Base-by-base conservation (phyloP, 1,284 basidiomycete genomes). In the Trametes pubescens region DNA sequence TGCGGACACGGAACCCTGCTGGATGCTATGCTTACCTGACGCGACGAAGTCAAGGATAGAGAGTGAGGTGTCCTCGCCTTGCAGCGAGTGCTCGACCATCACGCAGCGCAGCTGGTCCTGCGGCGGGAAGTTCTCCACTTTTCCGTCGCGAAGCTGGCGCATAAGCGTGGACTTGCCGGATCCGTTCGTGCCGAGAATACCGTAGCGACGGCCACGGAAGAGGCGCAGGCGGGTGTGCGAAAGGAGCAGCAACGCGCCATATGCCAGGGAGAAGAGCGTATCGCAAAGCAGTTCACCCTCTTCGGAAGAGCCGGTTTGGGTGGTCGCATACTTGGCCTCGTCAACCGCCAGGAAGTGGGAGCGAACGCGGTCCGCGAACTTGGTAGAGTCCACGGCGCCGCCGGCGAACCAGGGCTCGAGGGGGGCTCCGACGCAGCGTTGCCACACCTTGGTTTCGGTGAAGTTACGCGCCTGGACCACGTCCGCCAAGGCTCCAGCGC, bases 121-220 rank as follows among this genome's bases (percentile, higher is more conserved):
- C 13, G 93, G 85, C n/a, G 96, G 96, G 80, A 97, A 98, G 74
- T 96, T 96, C 79, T 98, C 96, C 44, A 96, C 95, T 80, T 98
- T 98, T 62, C 93, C 92, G 73, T 97, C 95, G 52, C 93, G 88
- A 72, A 99, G 89, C 72, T 98, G 96, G 74, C 97, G 94, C 89
- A 99, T 92, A 60, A 99, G 85, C 1, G 98, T 99, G 51, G 93
- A 95, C 81, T 99, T 99, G 70, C 97, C 97, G 64, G 93, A 93
- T 71, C 97, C 97, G 80, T 99, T 99, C 38, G 93, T 87, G 47
- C 96, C 97, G 54, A 98, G 91, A 71, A 99, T 95, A 76, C 98
- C 97, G 80, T 99, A 99, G 65, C 95, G 87, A 70, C 88, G 88
- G 40, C 97, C 98, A 72, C 95, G 92, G 77, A 96, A 86, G 62